phyloP scores from a whole-genome alignment of 2,329 filamentous ascomycete species.

The Apiospora pterosperma region DNA sequence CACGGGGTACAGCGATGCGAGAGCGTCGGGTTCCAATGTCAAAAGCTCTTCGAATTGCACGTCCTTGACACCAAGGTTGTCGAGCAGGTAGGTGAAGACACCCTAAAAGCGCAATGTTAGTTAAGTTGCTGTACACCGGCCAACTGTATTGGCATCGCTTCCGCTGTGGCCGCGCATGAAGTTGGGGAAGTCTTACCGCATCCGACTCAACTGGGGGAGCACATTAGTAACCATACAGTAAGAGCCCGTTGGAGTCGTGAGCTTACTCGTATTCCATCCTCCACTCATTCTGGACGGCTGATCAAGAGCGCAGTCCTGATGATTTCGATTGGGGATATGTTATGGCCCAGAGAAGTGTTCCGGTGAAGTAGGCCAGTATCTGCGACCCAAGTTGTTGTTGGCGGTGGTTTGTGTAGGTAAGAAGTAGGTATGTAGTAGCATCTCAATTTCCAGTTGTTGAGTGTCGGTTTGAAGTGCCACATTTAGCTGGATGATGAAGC shows the following conservation, averaged over 20 bases:
- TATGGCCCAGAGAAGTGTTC: not conserved
- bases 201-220: slow-evolving; percentile 73
- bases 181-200: slow-evolving; percentile 59
- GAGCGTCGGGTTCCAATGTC: slow-evolving; percentile 74
- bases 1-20: slow-evolving; percentile 69
- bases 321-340: not conserved
- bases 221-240: slow-evolving; percentile 10
- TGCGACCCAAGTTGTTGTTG: not conserved
- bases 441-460: not conserved
- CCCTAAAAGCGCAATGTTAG: slow-evolving; percentile 53
- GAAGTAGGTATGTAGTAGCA: not conserved
- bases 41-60: slow-evolving; percentile 98
- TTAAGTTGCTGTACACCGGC: slow-evolving; percentile 16
- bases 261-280: slow-evolving; percentile 88
- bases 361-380: not conserved
- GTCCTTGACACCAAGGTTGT: slow-evolving; percentile 83
- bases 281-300: slow-evolving; percentile 56
- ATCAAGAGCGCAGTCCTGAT: not conserved
- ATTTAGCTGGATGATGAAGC: not conserved
- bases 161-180: not conserved
- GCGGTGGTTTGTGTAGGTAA: not conserved
- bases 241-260: slow-evolving; percentile 9
- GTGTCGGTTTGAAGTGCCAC: not conserved
- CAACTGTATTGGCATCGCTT: not conserved
- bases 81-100: slow-evolving; percentile 95